These are phyloP conservation scores for Emmonsia crescens DNA, from an alignment of 2,329 filamentous ascomycete genomes.

Conservation along the genomic window DNA sequence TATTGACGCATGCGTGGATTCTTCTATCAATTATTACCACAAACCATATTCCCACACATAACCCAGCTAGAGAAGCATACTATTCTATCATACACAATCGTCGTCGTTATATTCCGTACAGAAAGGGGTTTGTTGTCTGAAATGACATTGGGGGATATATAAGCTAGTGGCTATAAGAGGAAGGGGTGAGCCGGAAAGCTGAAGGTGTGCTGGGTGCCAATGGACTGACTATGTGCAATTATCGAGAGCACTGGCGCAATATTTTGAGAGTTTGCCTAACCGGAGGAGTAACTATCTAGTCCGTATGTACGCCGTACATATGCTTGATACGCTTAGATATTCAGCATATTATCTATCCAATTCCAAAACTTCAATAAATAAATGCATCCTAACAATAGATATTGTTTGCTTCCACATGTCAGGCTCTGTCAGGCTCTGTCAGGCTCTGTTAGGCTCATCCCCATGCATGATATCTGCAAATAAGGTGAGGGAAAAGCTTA, in stretches of 20 bases:
- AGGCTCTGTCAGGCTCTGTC: too few species aligned
- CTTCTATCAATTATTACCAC: neutral
- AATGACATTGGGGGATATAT: neutral
- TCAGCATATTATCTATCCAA: neutral
- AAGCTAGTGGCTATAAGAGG: too few species aligned
- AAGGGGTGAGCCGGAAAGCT: neutral
- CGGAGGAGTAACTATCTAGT: too few species aligned
- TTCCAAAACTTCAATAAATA: neutral
- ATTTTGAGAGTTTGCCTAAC: too few species aligned
- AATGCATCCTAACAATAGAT: neutral
- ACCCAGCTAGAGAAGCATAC: neutral
- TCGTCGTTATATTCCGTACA: neutral
- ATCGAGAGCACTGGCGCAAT: too few species aligned
- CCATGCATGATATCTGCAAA: neutral
- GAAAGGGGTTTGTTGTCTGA: neutral
- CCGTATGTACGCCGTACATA: neutral
- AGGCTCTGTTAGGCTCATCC: neutral
- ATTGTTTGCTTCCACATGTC: neutral
- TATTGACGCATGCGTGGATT: neutral
- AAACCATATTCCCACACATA: neutral
- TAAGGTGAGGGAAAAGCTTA: neutral
- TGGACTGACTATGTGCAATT: too few species aligned
- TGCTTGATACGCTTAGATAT: neutral
- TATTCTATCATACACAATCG: neutral
- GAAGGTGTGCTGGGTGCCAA: neutral